Conservation (phyloP, 1,139 yeast genomes). For the Debaryomyces singareniensis region DNA sequence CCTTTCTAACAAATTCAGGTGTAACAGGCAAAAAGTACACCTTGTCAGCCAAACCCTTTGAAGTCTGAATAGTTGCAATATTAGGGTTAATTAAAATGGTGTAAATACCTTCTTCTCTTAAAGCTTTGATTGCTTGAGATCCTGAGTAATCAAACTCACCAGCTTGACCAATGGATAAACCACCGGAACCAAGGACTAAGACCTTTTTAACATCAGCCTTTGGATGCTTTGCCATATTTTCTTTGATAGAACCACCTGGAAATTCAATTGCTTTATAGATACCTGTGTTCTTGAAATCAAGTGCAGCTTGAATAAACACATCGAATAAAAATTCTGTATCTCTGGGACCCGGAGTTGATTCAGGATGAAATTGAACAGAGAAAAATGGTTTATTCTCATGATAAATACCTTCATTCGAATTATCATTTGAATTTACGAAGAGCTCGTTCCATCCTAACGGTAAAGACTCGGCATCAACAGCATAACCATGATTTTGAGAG, state of each 20-base stretch:
- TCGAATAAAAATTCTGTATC: constrained; percentile 98
- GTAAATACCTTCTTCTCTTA: constrained; percentile 95
- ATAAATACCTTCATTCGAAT: constrained; percentile 97
- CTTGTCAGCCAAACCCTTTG: constrained; percentile 95
- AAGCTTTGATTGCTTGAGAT: constrained; percentile 89
- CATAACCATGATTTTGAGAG: constrained; percentile 98
- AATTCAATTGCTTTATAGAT: constrained; percentile 67
- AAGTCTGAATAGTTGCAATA: constrained; percentile 97
- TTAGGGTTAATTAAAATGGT: constrained; percentile 94
- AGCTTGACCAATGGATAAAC: constrained; percentile 97
- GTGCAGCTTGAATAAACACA: constrained; percentile 79
- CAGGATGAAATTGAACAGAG: constrained; percentile 99
- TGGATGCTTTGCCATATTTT: constrained; percentile 67
- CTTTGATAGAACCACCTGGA: constrained; percentile 83
- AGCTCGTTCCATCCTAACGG: constrained; percentile 85
- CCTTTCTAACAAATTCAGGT: constrained; percentile 93
- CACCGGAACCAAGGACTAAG: constrained; percentile 96
- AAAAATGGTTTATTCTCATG: constrained; percentile 82
- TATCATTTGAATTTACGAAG: constrained; percentile 94
- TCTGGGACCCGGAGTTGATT: constrained; percentile 98
- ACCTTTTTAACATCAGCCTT: constrained; percentile 86
- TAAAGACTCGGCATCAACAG: constrained; percentile 80
- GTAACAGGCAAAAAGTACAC: constrained; percentile 96
- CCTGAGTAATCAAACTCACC: constrained; percentile 99
- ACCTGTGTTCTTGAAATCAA: constrained; percentile 51